phyloP scores from a whole-genome alignment of 2,329 filamentous ascomycete genomes.

The Aspergillus sergii region DNA sequence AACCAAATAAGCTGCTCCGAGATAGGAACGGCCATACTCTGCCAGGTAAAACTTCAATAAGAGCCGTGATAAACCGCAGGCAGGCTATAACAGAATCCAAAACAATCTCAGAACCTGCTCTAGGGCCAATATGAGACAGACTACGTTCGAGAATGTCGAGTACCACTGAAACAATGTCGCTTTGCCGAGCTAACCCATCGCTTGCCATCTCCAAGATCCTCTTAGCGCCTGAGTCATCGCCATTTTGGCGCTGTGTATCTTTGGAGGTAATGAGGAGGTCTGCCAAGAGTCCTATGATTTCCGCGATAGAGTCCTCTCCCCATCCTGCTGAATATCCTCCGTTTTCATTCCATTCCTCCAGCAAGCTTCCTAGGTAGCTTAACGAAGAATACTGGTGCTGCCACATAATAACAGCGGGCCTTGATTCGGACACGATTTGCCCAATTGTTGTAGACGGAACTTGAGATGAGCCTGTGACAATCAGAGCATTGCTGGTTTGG shows the following conservation, averaged over 20 bases:
- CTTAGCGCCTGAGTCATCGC: constrained; percentile 42
- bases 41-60: constrained; percentile 73
- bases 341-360: constrained; percentile 50
- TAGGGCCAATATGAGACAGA: constrained; percentile 52
- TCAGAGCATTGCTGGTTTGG: constrained; percentile 33
- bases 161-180: constrained; percentile 77
- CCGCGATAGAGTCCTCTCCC: constrained; percentile 65
- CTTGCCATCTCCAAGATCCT: constrained; percentile 54
- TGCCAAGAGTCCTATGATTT: constrained; percentile 74
- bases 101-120: constrained; percentile 65
- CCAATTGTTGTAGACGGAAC: constrained; percentile 45
- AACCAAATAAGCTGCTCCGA: constrained; percentile 76
- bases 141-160: constrained; percentile 82
- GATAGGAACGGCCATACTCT: constrained; percentile 89
- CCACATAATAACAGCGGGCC: constrained; percentile 74
- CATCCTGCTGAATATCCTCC: constrained; percentile 58
- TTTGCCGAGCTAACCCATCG: constrained; percentile 49
- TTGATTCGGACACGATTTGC: constrained; percentile 74
- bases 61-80: constrained; percentile 74
- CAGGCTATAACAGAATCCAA: constrained; percentile 72
- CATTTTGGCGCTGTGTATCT: constrained; percentile 27
- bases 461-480: constrained; percentile 40
- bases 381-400: constrained; percentile 75
- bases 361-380: constrained; percentile 73
- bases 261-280: constrained; percentile 62